These are phyloP conservation scores for Zasmidium angulare DNA, from an alignment of 2,329 filamentous ascomycete genomes.

Conservation along the genomic window DNA sequence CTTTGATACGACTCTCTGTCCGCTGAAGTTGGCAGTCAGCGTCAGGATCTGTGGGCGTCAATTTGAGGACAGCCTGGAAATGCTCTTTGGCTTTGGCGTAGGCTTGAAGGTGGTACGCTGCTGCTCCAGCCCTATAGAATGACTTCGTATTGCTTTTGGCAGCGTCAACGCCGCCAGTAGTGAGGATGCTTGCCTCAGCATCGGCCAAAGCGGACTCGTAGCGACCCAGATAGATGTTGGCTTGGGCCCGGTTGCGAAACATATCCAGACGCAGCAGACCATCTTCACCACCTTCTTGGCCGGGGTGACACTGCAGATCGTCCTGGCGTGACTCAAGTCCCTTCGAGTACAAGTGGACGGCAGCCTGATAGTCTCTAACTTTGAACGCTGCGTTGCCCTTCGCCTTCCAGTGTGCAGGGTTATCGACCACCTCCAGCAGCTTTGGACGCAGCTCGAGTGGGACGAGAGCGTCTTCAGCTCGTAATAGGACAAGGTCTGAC, in stretches of 20 bases:
- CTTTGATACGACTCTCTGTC: conserved; percentile 16
- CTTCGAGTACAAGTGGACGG: conserved; percentile 14
- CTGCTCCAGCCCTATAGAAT: conserved; percentile 24
- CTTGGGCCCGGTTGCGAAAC: conserved; percentile 25
- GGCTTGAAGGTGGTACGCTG: conserved; percentile 26
- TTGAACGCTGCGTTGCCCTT: conserved; percentile 23
- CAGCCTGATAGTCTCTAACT: conserved; percentile 17
- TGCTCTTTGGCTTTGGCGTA: conserved; percentile 12
- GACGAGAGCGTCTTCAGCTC: conserved; percentile 7
- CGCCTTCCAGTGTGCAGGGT: conserved; percentile 15
- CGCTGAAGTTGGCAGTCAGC: conserved; percentile 10
- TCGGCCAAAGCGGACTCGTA: conserved; percentile 23
- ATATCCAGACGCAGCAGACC: conserved; percentile 15
- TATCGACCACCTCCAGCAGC: conserved; percentile 3
- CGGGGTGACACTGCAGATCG: not conserved
- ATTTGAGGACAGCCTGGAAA: conserved; percentile 12
- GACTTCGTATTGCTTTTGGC: conserved; percentile 22
- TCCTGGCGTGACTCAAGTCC: conserved; percentile 1
- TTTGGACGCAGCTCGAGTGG: conserved; percentile 7
- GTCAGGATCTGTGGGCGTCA: conserved; percentile 18
- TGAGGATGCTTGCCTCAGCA: conserved; percentile 15
- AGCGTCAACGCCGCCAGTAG: not conserved
- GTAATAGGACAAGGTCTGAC: conserved; percentile 25
- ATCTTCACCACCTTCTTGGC: not conserved
- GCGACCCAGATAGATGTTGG: conserved; percentile 18